Conservation (phyloP, 371 early-diverging fungal species). For the Rhizopus microsporus region DNA sequence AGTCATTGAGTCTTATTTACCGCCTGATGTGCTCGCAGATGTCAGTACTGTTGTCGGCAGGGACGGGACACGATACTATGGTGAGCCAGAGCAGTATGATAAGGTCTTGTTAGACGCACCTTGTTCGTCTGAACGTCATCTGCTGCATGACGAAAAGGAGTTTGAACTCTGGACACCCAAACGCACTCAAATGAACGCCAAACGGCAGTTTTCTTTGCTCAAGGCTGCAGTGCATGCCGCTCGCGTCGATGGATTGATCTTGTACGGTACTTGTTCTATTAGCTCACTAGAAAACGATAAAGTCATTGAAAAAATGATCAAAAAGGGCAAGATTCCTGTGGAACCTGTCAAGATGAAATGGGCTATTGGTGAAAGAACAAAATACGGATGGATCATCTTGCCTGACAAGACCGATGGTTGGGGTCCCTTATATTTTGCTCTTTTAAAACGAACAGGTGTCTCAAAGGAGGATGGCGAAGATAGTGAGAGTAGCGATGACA, state of each 20-base stretch:
- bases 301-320: constrained; percentile 55
- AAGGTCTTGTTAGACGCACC: constrained; percentile 77
- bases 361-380: constrained; percentile 59
- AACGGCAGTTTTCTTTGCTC: constrained; percentile 60
- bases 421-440: constrained; percentile 63
- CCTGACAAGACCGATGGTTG: constrained; percentile 54
- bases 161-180: constrained; percentile 55
- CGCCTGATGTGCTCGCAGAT: constrained; percentile 37
- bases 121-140: constrained; percentile 76
- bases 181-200: constrained; percentile 53
- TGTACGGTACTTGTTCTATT: constrained; percentile 78
- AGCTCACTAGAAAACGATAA: constrained; percentile 71
- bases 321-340: constrained; percentile 42
- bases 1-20: constrained; percentile 62
- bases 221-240: constrained; percentile 62
- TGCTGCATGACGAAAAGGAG: constrained; percentile 56
- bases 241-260: constrained; percentile 58
- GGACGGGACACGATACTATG: constrained; percentile 55
- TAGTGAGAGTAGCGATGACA: constrained; percentile 4
- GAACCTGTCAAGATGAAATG: constrained; percentile 42
- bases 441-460: constrained; percentile 42
- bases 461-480: constrained; percentile 26
- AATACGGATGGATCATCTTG: constrained; percentile 60
- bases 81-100: constrained; percentile 55
- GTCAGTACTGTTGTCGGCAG: constrained; percentile 53